phyloP scores from a whole-genome alignment of 345 rosid genomes.

The Camelina hispida region DNA sequence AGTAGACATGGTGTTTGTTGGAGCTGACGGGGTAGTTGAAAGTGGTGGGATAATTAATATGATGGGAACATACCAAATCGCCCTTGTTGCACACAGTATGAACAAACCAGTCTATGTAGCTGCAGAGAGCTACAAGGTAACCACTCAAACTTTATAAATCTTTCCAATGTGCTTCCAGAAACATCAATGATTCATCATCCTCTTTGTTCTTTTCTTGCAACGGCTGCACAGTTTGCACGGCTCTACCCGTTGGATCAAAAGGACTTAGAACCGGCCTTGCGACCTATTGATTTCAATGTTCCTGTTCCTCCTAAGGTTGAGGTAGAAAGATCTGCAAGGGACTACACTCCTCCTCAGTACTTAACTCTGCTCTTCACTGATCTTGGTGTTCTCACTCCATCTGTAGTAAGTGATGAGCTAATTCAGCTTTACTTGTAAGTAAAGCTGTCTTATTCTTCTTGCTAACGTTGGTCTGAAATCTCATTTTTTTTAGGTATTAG shows the following conservation, averaged over 20 bases:
- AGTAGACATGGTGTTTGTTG: constrained; percentile 94
- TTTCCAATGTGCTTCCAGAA: constrained; percentile 58
- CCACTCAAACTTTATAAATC: constrained; percentile 34
- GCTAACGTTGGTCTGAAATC: constrained; percentile 15
- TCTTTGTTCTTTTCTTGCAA: constrained; percentile 2
- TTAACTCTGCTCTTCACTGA: constrained; percentile 90
- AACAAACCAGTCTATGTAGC: constrained; percentile 94
- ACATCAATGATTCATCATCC: constrained; percentile 48
- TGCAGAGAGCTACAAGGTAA: constrained; percentile 95
- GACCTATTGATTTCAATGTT: constrained; percentile 85
- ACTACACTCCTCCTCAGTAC: constrained; percentile 91
- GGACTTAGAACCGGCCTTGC: constrained; percentile 81
- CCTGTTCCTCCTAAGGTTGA: constrained; percentile 85
- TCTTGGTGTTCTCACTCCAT: constrained; percentile 92
- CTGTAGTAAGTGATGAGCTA: constrained; percentile 90
- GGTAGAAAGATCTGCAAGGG: constrained; percentile 88
- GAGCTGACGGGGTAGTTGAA: constrained; percentile 95
- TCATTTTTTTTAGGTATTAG: constrained; percentile 17
- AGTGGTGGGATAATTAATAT: constrained; percentile 97
- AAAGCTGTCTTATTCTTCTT: not conserved
- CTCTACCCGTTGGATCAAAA: constrained; percentile 94
- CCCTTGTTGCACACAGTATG: constrained; percentile 84
- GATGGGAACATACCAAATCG: constrained; percentile 96
- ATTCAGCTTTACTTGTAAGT: constrained; percentile 81
- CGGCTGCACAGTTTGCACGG: constrained; percentile 83